Conservation (phyloP, 768 basidiomycete genomes). For the Podaxis sp. region DNA sequence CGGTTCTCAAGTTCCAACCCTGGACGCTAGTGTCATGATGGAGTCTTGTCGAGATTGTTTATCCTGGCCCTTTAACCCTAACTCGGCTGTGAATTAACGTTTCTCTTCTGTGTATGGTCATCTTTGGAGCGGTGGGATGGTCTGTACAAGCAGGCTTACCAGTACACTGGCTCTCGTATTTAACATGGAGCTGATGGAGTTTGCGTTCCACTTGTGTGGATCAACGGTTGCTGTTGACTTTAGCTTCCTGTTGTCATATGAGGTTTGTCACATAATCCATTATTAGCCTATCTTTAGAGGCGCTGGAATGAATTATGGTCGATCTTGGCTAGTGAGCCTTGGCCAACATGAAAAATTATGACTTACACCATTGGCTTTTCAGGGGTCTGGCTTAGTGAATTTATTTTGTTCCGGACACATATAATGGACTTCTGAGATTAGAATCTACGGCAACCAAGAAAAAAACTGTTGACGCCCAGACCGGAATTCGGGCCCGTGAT, state of each 20-base stretch:
- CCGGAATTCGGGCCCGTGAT: background rate
- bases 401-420: background rate
- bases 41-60: background rate
- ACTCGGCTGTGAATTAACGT: background rate
- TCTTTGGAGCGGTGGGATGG: no score
- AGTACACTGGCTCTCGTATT: background rate
- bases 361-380: background rate
- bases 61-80: background rate
- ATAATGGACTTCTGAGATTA: background rate
- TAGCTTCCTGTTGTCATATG: background rate
- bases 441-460: background rate
- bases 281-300: background rate
- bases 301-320: background rate
- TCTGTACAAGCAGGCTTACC: background rate
- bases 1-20: background rate
- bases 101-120: no score
- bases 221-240: background rate
- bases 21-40: background rate
- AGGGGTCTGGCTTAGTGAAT: background rate
- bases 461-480: background rate
- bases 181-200: background rate
- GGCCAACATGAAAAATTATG: background rate
- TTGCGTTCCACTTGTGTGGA: background rate
- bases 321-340: background rate
- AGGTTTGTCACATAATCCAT: background rate